Conservation (phyloP, 1,139 yeast genomes). For the Yamadazyma membranifaciens region DNA sequence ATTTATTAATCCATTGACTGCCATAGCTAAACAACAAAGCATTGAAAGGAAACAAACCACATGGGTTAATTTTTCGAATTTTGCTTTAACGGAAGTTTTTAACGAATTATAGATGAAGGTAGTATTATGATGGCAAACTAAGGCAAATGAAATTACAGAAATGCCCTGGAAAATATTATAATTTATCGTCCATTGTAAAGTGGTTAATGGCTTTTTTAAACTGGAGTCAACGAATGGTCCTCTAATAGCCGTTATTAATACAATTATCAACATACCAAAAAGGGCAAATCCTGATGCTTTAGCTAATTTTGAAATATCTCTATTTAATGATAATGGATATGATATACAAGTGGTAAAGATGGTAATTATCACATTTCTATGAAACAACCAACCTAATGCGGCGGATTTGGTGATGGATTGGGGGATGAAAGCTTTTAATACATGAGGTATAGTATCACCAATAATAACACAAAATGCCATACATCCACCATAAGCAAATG, state of each 20-base stretch:
- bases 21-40: conserved; percentile 77
- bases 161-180: conserved; percentile 80
- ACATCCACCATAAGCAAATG: conserved; percentile 93
- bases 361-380: conserved; percentile 66
- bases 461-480: conserved; percentile 93
- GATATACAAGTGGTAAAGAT: conserved; percentile 72
- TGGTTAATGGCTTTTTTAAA: conserved; percentile 46
- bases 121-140: conserved; percentile 94
- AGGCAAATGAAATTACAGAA: conserved; percentile 86
- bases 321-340: conserved; percentile 76
- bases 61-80: conserved; percentile 78
- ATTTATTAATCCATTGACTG: conserved; percentile 71
- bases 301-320: conserved; percentile 83
- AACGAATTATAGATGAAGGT: conserved; percentile 84
- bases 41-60: conserved; percentile 80
- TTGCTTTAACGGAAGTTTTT: conserved; percentile 67
- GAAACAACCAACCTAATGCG: conserved; percentile 48
- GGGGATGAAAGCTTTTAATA: conserved; percentile 67
- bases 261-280: conserved; percentile 78
- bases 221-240: conserved; percentile 62
- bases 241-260: conserved; percentile 65
- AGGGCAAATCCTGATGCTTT: conserved; percentile 87
- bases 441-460: conserved; percentile 95
- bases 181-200: conserved; percentile 55
- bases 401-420: conserved; percentile 38